Base-by-base conservation (phyloP, 148 eudicot genomes). In the Vaccinium vitisidaea region DNA sequence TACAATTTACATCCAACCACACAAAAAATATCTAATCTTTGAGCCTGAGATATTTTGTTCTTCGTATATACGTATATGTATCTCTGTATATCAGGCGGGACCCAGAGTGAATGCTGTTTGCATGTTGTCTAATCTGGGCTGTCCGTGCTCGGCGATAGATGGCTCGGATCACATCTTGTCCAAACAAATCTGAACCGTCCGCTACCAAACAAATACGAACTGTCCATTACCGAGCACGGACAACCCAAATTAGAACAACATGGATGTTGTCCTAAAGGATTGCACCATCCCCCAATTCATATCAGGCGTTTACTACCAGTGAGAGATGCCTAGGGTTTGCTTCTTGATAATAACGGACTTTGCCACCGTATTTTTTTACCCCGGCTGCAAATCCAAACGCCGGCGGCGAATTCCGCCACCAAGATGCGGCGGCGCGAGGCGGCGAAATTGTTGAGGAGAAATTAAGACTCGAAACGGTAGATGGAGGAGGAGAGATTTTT, bases 401-500 rank as follows among this genome's bases (percentile, higher is more conserved):
- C 67, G 25, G 67, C 3, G 67, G 19, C 8, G 25, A 21, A 59
- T 59, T 59, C 67, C 67, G 9, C 8, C 9, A 6, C 67, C 3
- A 9, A 2, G 19, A 6, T 59, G 23, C 67, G 23, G 67, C 2
- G 23, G 23, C 67, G 23, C 7, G 23, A 6, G 21, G 21, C 23
- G 67, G 21, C 67, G 23, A 59, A 8, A 19, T 59, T 7, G 67
- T 8, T 19, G 67, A n/a, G 9, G 25, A 21, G 67, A 6, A 19
- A 5, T 59, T n/a, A n/a, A 19, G 67, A 7, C 67, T 21, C 9
- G 67, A 59, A 59, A 21, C 78, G 12, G 88, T 59, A 0, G 93
- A 65, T 15, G 92, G 83, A 16, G 88, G 54, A 3, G 92, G 89
- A 16, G 93, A 86, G 1, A 79, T n/a, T 69, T 49, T 84, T 18